phyloP scores from a whole-genome alignment of 768 basidiomycete species.

The Boletellus ananas region DNA sequence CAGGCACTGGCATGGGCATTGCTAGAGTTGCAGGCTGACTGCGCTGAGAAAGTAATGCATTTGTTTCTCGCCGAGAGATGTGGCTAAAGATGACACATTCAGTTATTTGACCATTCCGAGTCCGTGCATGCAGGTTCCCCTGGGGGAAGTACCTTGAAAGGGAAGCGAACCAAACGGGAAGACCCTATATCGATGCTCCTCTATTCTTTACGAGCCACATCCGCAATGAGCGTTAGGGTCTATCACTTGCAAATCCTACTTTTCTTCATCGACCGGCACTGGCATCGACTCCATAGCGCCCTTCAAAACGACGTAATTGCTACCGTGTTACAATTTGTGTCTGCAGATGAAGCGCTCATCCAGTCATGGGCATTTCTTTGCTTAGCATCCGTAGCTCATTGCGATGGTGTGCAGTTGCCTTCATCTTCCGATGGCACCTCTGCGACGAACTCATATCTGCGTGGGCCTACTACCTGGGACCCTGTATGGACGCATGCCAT shows the following conservation, averaged over 20 bases:
- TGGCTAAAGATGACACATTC: constrained; percentile 2
- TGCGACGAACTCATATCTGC: not conserved
- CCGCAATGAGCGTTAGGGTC: constrained; percentile 36
- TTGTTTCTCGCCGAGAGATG: not conserved
- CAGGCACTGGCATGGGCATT: constrained; percentile 80
- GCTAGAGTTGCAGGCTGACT: constrained; percentile 78
- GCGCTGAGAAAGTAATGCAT: constrained; percentile 55
- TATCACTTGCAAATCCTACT: constrained; percentile 72
- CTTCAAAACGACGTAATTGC: constrained; percentile 56
- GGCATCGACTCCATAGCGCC: constrained; percentile 55
- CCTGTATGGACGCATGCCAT: constrained; percentile 79
- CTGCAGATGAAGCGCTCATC: constrained; percentile 56
- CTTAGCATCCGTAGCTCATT: constrained; percentile 65
- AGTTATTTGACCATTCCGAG: constrained; percentile 68
- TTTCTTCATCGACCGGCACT: constrained; percentile 81
- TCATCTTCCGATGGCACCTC: not conserved
- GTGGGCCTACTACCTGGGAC: constrained; percentile 57
- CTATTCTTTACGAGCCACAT: constrained; percentile 38
- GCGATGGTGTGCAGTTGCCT: constrained; percentile 32
- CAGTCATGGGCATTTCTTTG: constrained; percentile 88
- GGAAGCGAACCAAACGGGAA: constrained; percentile 54
- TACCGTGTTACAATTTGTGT: constrained; percentile 56
- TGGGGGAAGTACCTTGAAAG: constrained; percentile 27
- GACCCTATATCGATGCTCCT: constrained; percentile 60
- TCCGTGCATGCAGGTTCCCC: constrained; percentile 40